Conservation (phyloP, 176 grass and related monocot species). For the Zizania latifolia region DNA sequence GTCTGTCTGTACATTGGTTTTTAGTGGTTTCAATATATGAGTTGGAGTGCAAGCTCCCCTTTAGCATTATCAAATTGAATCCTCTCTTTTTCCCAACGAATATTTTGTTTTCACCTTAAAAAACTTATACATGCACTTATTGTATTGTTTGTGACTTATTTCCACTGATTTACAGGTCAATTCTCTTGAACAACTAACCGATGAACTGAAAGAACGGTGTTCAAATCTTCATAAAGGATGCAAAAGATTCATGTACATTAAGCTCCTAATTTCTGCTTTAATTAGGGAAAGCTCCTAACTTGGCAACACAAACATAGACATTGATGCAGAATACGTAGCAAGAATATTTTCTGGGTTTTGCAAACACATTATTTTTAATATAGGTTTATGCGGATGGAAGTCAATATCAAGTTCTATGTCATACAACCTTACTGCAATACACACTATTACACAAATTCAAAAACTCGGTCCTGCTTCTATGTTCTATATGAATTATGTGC, state of each 20-base stretch:
- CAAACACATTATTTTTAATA: neutral
- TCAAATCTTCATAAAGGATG: conserved; percentile 88
- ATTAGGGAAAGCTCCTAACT: neutral
- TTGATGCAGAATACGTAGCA: neutral
- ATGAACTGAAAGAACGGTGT: conserved; percentile 88
- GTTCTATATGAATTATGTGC: neutral
- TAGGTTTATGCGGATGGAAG: neutral
- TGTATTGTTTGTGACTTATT: conserved; percentile 30
- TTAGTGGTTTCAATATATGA: conserved; percentile 9
- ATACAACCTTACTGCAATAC: neutral
- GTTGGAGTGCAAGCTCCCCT: neutral
- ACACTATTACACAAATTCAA: neutral
- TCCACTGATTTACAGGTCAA: conserved; percentile 46
- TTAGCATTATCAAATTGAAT: neutral
- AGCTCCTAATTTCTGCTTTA: neutral
- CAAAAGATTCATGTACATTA: conserved; percentile 82
- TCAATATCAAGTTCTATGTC: neutral
- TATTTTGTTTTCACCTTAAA: neutral
- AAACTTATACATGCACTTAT: conserved; percentile 14
- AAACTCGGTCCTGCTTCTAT: neutral
- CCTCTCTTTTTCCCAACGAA: neutral
- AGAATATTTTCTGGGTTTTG: neutral
- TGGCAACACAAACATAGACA: conserved; percentile 1
- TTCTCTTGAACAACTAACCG: conserved; percentile 83
- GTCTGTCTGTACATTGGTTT: neutral